Conservation (phyloP, 192 early-diverging fungal genomes). For the Coemansia nantahalensis region DNA sequence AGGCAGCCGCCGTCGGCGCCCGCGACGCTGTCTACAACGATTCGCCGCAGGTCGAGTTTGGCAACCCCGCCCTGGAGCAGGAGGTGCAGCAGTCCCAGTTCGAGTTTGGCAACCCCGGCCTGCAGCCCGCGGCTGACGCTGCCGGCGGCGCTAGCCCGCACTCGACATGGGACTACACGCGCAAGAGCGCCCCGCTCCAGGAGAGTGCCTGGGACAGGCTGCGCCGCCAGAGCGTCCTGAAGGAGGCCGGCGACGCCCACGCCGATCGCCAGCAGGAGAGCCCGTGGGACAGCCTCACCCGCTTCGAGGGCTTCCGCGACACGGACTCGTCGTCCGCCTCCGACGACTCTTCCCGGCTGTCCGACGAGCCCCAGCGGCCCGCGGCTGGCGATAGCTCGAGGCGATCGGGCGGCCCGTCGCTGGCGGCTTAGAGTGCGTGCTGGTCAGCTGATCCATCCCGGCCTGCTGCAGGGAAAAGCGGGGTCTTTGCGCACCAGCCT, state of each 20-base stretch:
- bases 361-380: constrained; percentile 30
- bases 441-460: no score
- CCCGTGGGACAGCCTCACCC: constrained; percentile 18
- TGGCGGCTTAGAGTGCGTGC: not conserved
- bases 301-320: constrained; percentile 5
- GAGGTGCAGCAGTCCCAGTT: constrained; percentile 1
- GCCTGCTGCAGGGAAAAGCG: no score
- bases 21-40: not conserved
- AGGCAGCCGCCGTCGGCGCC: not conserved
- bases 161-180: constrained; percentile 32
- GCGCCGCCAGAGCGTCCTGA: constrained; percentile 17
- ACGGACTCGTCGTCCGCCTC: constrained; percentile 5
- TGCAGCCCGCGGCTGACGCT: not conserved
- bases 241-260: not conserved
- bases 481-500: no score
- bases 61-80: constrained; percentile 4
- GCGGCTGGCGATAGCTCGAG: not conserved
- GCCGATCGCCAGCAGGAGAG: constrained; percentile 7
- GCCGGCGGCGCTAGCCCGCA: constrained; percentile 1
- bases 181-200: constrained; percentile 4
- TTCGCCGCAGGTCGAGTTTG: constrained; percentile 9
- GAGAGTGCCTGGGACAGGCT: constrained; percentile 27
- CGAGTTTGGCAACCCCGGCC: constrained; percentile 13
- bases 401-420: not conserved
- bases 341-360: constrained; percentile 28